Base-by-base conservation (phyloP, 768 basidiomycete genomes). In the Trametopsis cervina region DNA sequence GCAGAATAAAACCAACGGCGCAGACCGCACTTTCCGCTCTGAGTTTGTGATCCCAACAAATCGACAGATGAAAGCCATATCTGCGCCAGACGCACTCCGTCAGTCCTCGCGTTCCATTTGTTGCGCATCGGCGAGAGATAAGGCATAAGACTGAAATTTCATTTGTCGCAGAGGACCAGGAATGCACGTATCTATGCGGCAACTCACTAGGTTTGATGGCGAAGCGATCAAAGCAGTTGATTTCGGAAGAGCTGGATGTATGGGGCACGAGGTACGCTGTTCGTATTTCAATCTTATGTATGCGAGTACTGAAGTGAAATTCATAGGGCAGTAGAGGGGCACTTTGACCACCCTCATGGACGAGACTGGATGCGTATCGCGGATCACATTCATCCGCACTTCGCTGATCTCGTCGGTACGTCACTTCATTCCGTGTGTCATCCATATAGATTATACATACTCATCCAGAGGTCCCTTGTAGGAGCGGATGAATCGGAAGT, bases 171-270 rank as follows among this genome's bases (percentile, higher is more conserved):
- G 61, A 54, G 54, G 59, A 60, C 42, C 25, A 51, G 47, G 68
- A 71, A 47, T 83, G 80, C 63, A 80, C 83, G 26, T 99, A 99
- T 65, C 81, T 99, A 44, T 94, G 90, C 63, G 96, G 96, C 26
- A 98, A 99, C 69, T 97, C 93, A 21, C 77, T 98, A 9, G 96
- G 96, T 3, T 73, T 85, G 46, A 70, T 89, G 59, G 78, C 88
- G 38, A 89, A 82, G 62, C 72, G 78, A 29, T 86, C 93, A 24
- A 75, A 77, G 53, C 63, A 72, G 51, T 72, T 93, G 38, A 70
- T 98, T 13, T 69, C 85, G 53, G 80, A 95, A 65, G 96, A 99
- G 65, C 66, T 98, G 43, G 62, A 76, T 42, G 83, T 83, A 23
- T 99, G 96, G 96, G 81, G 75, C 26, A 76, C 81, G 47, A 73